Evolutionary conservation across 1,284 basidiomycete genomes (phyloP).

Genomic region (Puccinia horiana): DNA sequence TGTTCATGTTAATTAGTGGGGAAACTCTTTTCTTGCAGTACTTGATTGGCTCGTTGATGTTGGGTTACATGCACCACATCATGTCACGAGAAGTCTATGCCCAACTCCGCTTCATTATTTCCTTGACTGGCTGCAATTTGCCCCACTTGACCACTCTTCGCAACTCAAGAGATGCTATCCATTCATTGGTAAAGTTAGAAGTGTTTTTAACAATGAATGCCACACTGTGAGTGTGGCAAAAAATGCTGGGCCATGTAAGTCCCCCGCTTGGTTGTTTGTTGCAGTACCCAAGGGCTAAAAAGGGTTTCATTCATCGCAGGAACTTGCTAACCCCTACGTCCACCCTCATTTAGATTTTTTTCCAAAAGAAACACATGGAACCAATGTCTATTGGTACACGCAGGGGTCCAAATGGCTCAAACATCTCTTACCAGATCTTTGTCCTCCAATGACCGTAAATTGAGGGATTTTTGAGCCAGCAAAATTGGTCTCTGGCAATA

Average conservation of each 20-base stretch:
- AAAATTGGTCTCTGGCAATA: too few species aligned
- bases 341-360: background rate
- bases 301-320: background rate
- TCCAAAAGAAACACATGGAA: background rate
- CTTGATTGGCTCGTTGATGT: background rate
- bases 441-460: background rate
- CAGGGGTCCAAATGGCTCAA: background rate
- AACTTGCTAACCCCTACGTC: background rate
- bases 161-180: background rate
- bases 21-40: too few species aligned
- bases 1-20: too few species aligned
- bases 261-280: background rate
- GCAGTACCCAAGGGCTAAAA: background rate
- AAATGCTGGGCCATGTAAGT: background rate
- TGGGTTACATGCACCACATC: slow-evolving; percentile 1
- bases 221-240: background rate
- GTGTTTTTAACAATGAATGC: background rate
- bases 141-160: background rate
- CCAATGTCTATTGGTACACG: background rate
- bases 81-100: background rate
- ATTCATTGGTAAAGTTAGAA: background rate
- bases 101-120: background rate
- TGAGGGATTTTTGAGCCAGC: too few species aligned
- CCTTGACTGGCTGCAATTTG: background rate
- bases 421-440: background rate